Evolutionary conservation across 225 moss, liverwort and hornwort species (phyloP).

Genomic region (Polytrichum commune): DNA sequence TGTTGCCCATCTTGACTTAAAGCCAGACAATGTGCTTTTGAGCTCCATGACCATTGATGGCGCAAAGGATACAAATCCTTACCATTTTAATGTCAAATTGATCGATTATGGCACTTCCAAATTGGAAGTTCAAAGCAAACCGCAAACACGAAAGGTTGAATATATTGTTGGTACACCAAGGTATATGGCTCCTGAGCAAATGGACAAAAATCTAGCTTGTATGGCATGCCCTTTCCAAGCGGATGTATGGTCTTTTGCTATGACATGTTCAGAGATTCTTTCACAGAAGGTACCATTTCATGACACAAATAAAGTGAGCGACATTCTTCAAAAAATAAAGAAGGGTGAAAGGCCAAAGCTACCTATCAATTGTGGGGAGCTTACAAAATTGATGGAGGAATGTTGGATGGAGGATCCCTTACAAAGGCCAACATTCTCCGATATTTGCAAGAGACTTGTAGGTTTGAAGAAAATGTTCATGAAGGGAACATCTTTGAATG

Average conservation of each 20-base stretch:
- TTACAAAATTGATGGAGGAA: not conserved
- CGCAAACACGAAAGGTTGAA: not conserved
- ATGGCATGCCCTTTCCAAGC: slow-evolving; percentile 8
- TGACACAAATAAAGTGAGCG: not conserved
- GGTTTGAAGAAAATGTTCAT: not conserved
- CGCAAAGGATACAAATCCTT: slow-evolving; percentile 8
- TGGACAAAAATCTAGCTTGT: not conserved
- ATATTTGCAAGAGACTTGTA: not conserved
- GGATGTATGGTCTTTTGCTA: slow-evolving; percentile 42
- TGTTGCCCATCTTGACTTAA: slow-evolving; percentile 28
- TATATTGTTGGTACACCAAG: not conserved
- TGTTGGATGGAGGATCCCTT: not conserved
- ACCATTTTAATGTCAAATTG: slow-evolving; percentile 27
- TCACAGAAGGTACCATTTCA: slow-evolving; percentile 22
- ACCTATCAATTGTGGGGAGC: not conserved
- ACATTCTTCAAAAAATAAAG: not conserved
- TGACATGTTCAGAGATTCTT: slow-evolving; percentile 28
- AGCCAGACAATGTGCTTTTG: slow-evolving; percentile 29
- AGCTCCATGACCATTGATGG: not conserved
- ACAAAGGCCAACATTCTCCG: not conserved
- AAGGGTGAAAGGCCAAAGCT: slow-evolving; percentile 1
- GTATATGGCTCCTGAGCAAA: slow-evolving; percentile 31
- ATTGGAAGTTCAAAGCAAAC: slow-evolving; percentile 5
- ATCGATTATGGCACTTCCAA: slow-evolving; percentile 38
- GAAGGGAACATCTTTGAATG: not conserved